Base-by-base conservation (phyloP, 2,329 filamentous ascomycete species). In the Xylariales sp. region DNA sequence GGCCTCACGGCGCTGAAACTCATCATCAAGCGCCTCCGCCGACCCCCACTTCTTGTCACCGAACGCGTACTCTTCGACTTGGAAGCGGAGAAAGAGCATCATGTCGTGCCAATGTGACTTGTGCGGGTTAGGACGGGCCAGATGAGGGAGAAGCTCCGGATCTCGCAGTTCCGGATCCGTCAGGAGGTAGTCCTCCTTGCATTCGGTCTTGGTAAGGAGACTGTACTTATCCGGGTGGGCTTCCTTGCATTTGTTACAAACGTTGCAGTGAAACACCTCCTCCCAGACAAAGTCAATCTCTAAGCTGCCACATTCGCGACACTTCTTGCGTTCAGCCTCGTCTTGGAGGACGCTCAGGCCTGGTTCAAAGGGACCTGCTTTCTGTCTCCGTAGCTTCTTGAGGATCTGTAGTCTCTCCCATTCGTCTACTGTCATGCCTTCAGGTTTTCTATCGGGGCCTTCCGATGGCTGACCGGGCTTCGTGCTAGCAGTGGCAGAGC, bases 251-350 rank as follows among this genome's bases (percentile, higher is more conserved):
- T 67, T 66, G 45, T 77, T 73, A 66, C 93, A 98, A 11, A 98
- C 77, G 36, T 75, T 72, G 44, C 84, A 78, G 17, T 71, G 68
- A 48, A 97, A 90, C 3, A 88, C 74, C 49, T 95, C 90, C 36
- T 90, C 84, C 89, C 90, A 97, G 40, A 93, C 86, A 72, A 83
- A 96, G 63, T 98, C 93, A 45, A 98, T 90, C 66, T 97, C 93
- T 33, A 90, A 55, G 37, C 75, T 85, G 1, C 70, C 74, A 60
- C 93, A 98, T 55, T 98, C 93, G 18, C 79, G 72, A 53, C 93
- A 98, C 53, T 78, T 83, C 55, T 86, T 88, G 44, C 82, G 76
- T 43, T 73, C 72, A 48, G 68, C 73, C 46, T 72, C 72, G 15
- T 84, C 76, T 15, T 75, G 69, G 6, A 94, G 59, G 2, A 85